Percentiles rank a stretch among this genome's conserved stretches.
phyloP scores from a whole-genome alignment of 352 stramenopile genomes.

The Phytophthora tentaculata region DNA sequence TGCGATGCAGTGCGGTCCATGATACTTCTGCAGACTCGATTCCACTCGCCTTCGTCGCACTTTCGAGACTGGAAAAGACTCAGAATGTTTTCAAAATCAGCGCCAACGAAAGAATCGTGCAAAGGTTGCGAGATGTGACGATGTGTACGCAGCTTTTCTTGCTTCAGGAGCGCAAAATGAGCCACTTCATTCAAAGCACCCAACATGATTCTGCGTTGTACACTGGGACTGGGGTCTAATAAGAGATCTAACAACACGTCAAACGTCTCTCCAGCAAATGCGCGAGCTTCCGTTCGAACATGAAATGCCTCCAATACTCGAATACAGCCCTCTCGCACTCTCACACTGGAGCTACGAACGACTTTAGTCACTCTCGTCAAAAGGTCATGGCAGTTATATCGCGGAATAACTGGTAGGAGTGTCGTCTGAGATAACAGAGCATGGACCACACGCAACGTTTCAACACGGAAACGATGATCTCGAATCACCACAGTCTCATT shows the following conservation, averaged over 20 bases:
- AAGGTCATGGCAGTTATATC: constrained; percentile 14
- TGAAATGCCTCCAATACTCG: constrained; percentile 31
- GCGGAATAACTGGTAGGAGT: constrained; percentile 22
- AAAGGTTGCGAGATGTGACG: constrained; percentile 18
- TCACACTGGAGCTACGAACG: constrained; percentile 22
- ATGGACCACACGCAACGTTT: constrained; percentile 33
- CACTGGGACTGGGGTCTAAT: constrained; percentile 20
- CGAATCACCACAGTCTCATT: constrained; percentile 14
- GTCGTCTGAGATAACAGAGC: constrained; percentile 20
- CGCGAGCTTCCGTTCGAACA: constrained; percentile 12
- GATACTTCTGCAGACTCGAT: constrained; percentile 37
- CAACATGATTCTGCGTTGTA: constrained; percentile 19
- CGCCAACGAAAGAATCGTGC: constrained; percentile 40
- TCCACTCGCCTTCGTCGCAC: constrained; percentile 44
- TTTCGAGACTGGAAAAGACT: constrained; percentile 38
- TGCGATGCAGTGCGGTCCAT: constrained; percentile 9
- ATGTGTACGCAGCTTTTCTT: constrained; percentile 5
- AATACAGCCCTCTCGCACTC: constrained; percentile 31
- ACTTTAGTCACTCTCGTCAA: constrained; percentile 10
- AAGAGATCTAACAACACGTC: constrained; percentile 29
- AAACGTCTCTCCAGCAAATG: constrained; percentile 25
- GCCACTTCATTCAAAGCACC: constrained; percentile 23
- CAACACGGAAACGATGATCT: constrained; percentile 24
- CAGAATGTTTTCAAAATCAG: constrained; percentile 60
- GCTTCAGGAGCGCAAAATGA: constrained; percentile 26